Evolutionary conservation across 2,329 filamentous ascomycete species (phyloP).

Genomic region (Ophiostoma australiae): DNA sequence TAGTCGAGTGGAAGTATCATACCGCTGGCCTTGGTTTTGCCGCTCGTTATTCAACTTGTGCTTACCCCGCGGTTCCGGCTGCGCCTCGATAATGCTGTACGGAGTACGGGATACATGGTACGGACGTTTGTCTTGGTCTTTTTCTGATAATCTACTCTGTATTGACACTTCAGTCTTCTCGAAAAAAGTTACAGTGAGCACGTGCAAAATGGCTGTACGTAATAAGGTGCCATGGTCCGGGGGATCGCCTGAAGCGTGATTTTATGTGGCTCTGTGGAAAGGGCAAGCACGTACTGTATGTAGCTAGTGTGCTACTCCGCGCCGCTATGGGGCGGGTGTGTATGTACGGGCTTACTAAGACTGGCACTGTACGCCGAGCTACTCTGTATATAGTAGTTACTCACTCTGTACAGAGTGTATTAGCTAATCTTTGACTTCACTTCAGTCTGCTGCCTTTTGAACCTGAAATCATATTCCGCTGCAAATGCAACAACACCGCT

Average conservation of each 20-base stretch:
- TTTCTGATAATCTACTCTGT: too few relatives aligned
- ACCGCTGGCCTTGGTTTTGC: background rate
- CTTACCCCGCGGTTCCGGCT: conserved; percentile 1
- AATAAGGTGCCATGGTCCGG: conserved; percentile 6
- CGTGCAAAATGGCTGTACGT: background rate
- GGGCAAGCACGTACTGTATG: background rate
- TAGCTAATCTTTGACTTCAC: background rate
- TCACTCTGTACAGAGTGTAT: background rate
- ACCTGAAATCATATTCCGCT: background rate
- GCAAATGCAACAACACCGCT: background rate
- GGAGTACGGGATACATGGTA: too few relatives aligned
- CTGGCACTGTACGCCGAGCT: background rate
- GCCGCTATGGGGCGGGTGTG: conserved; percentile 4
- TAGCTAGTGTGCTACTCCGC: background rate
- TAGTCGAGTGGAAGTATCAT: background rate
- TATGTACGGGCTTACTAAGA: background rate
- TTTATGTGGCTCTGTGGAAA: background rate
- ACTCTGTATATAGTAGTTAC: background rate
- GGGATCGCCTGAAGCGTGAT: conserved; percentile 7
- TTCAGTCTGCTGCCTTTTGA: background rate
- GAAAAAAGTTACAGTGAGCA: too few relatives aligned
- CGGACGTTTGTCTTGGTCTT: too few relatives aligned
- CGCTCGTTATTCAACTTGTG: background rate
- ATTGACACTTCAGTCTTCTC: too few relatives aligned
- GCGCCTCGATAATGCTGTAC: background rate